Base-by-base conservation (phyloP, 2,329 filamentous ascomycete genomes). In the Talaromyces sp. region DNA sequence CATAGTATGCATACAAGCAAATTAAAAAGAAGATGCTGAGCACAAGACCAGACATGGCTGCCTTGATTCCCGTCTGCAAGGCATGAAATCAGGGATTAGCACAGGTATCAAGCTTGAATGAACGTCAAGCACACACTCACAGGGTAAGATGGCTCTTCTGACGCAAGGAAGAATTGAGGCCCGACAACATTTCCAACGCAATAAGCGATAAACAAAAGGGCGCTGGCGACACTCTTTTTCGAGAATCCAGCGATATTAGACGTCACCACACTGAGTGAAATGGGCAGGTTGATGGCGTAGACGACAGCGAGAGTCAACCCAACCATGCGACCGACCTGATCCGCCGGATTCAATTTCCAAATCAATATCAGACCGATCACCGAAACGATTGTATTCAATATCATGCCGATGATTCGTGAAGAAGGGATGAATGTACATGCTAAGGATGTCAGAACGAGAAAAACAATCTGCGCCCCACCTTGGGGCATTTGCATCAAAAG, bases 181-280 rank as follows among this genome's bases (percentile, higher is more conserved):
- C 64, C 65, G 11, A 65, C 57, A 32, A 69, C 65, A 37, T 68
- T 68, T 2, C 66, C 64, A 37, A 66, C 51, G 32, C 66, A 66
- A 24, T 67, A 66, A 1, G 61, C 79, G 1, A 77, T 77, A 52
- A 82, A 82, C 5, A 82, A 53, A 8, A 77, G 67, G 0, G 79
- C 78, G 0, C 69, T 63, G 2, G 65, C 59, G 2, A 64, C 62
- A 22, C 56, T 64, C 35, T 65, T 68, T 49, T 70, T 70, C 1
- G 68, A 66, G 27, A 66, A 65, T 3, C 68, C 68, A 7, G 66
- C 65, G 27, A 68, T 59, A 53, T 70, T 71, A 1, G 62, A 65
- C 1, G 62, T 65, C 22, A 66, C 54, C 3, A 68, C 37, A 48
- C 63, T 67, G 20, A 71, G 42, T 1, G 62, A 63, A 11, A 71